Base-by-base conservation (phyloP, 2,329 filamentous ascomycete species). In the Tolypocladium cylindrosporum region DNA sequence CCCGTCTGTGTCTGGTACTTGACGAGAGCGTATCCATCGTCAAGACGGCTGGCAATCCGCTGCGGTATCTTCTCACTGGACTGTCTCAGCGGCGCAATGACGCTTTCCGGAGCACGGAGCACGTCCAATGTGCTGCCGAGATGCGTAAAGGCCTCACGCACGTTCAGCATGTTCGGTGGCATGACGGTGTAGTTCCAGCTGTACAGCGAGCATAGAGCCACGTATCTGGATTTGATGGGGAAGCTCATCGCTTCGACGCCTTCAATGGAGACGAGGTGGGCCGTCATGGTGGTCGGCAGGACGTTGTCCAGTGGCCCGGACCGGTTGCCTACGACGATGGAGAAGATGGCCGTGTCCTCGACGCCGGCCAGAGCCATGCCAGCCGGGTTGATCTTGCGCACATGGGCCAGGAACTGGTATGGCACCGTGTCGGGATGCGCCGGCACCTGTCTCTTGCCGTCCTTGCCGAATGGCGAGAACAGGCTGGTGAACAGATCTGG, bases 131-230 rank as follows among this genome's bases (percentile, higher is more conserved):
- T 59, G 13, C 41, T n/a, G 1, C 67, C 67, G 0, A 72, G 59
- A 9, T 63, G 55, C 37, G 63, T 59, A 54, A 74, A 72, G 0
- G 69, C 59, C 1, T 74, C 71, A 0, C 54, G 58, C 0, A 75
- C 67, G 57, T 75, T 74, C 52, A 74, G 61, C 0, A 64, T 60
- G 0, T 65, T 59, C 0, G 73, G 64, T 0, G 76, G 75, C 1
- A 72, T 54, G 4, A 63, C 61, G 0, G 68, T 73, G 55, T 78
- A 77, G 7, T 64, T 67, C 76, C 76, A 79, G 53, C 69, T 73
- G 52, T 73, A 60, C 0, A 79, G 60, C 0, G 71, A 74, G 31
- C 67, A 65, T 9, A 79, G 58, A 0, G 62, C 71, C 9, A 76
- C 68, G 13, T 61, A 62, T 21, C 41, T 42, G 2, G 63, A 53